Base-by-base conservation (phyloP, 768 basidiomycete species). In the Kwoniella sp. region DNA sequence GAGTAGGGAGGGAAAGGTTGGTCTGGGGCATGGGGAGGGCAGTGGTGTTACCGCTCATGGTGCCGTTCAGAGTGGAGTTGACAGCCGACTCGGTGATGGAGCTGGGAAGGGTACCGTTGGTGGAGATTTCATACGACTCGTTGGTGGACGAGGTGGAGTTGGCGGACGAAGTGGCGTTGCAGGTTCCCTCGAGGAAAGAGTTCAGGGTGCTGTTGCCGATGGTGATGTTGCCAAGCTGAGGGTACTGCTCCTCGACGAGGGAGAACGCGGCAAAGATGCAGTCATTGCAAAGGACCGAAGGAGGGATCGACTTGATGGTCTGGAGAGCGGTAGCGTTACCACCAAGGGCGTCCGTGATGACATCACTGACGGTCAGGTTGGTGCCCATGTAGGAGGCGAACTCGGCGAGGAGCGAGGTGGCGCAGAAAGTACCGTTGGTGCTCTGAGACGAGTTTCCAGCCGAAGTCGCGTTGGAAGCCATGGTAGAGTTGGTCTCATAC, bases 401-500 rank as follows among this genome's bases (percentile, higher is more conserved):
- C 14, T 70, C 47, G 40, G 61, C 65, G 26, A 70, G 51, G 28
- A 69, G 33, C 3, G 69, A 63, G 47, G 59, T 63, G 31, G 60
- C 58, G 56, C 73, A 74, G 60, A 69, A 68, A 17, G 68, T 70
- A 37, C 64, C 64, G 65, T 70, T 69, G 47, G 63, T 66, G 9
- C 57, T 45, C 33, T 58, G 49, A 41, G 46, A 49, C 26, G 37
- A 15, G 42, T 57, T 46, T 23, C 56, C 46, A 20, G 67, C 50
- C 11, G 60, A 50, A 38, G 41, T 40, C 39, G 48, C 38, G 17
- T 43, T 1, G 1, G 32, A 14, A 17, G 41, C 11, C 9, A 39
- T 17, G 29, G 47, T 27, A 19, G 42, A 20, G 20, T 58, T 49
- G 42, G 46, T 32, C 31, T 15, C 31, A 32, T 32, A 32, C 8